Base-by-base conservation (phyloP, 83 land plant species). In the Picea abies region DNA sequence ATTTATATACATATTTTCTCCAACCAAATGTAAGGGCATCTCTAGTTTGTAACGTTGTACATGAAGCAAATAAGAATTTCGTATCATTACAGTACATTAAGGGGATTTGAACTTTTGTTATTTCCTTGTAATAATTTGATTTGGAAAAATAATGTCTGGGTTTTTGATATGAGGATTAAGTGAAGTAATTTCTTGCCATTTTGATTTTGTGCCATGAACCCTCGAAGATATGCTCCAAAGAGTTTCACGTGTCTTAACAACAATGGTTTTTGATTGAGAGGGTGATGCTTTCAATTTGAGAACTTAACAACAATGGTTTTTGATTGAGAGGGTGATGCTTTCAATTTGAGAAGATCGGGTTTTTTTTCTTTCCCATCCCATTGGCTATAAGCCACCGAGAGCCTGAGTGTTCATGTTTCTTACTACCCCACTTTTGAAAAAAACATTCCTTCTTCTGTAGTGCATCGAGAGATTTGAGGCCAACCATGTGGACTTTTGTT, bases 381-480 rank as follows among this genome's bases (percentile, higher is more conserved):
- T 89, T 83, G 71, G 90, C 90, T 39, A 86, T 73, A 77, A 89
- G 89, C 90, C 90, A 89, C 16, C 90, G 80, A n/a, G 90, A 89
- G 17, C 89, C 90, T 14, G 89, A 78, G 68, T 81, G 89, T 35
- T 77, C 86, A 73, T 89, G 89, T 76, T 89, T 86, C 78, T 86
- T 89, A 61, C 25, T 86, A 35, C 83, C 89, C 90, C 90, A 86
- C 20, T 75, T 75, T 6, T 73, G 79, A 29, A 79, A 76, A 47
- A 75, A 75, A 60, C 78, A 75, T 47, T 63, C 71, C 25, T 76
- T 77, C 69, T 85, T 83, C 4, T 37, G 39, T 65, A 71, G 70
- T 16, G 81, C 83, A 39, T 83, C 80, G 1, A 64, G 52, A 17
- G 89, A 44, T 52, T 86, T 82, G 39, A 89, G 64, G 7, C 90